Percentiles rank a stretch among this genome's conserved stretches.
Conservation (phyloP, 805 yeast species). For the Teunomyces atbi region DNA sequence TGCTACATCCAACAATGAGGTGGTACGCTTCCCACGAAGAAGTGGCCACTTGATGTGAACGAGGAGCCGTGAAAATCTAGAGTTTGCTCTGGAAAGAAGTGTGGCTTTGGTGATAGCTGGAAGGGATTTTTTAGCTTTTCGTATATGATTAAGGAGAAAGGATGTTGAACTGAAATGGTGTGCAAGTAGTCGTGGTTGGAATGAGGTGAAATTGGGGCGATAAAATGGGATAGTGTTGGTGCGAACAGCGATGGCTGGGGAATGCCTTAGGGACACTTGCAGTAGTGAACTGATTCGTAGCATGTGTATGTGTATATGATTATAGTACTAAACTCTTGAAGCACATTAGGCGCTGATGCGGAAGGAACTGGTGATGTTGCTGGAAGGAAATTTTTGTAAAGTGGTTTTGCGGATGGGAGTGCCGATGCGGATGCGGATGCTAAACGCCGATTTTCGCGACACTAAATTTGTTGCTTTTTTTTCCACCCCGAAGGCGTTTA, state of each 20-base stretch:
- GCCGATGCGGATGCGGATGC: neutral
- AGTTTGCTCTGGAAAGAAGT: conserved; percentile 30
- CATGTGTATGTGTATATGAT: neutral
- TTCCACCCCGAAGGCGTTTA: neutral
- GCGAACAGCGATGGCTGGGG: neutral
- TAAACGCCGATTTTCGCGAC: neutral
- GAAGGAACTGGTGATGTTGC: neutral
- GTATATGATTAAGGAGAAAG: neutral
- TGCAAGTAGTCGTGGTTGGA: neutral
- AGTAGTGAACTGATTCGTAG: neutral
- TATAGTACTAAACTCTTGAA: neutral
- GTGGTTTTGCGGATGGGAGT: neutral
- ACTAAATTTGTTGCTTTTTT: neutral
- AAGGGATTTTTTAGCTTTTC: neutral
- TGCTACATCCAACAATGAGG: conserved; percentile 45
- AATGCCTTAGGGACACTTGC: neutral
- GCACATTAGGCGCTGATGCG: neutral
- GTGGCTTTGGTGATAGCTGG: conserved; percentile 12
- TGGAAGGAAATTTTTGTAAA: neutral
- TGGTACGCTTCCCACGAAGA: conserved; percentile 46
- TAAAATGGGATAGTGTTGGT: neutral
- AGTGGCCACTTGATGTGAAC: conserved; percentile 49
- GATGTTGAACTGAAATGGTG: neutral
- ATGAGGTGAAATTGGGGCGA: neutral
- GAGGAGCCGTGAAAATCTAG: conserved; percentile 29